These are phyloP conservation scores for Solanum piurae DNA, from an alignment of 257 asterid species.

Conservation along the genomic window DNA sequence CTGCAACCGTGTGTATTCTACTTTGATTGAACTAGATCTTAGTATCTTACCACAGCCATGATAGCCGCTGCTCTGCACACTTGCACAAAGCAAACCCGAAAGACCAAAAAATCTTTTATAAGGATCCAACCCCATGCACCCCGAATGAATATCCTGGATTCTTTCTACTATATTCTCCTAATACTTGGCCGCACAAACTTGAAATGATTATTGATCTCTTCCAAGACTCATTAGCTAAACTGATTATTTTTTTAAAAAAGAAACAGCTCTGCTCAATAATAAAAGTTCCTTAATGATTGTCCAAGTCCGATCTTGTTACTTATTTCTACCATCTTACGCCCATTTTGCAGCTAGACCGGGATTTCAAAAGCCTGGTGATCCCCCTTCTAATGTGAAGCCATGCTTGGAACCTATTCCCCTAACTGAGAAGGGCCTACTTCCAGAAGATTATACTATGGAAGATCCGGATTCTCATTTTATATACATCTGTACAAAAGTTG, in stretches of 20 bases:
- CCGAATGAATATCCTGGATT: not conserved
- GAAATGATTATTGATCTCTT: not conserved
- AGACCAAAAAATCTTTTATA: not conserved
- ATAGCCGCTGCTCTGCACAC: not conserved
- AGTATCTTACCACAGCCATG: not conserved
- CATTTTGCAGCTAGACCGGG: conserved; percentile 86
- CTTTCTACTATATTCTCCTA: not conserved
- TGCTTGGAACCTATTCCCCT: conserved; percentile 56
- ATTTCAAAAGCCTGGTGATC: conserved; percentile 48
- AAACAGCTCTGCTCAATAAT: not conserved
- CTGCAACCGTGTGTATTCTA: not conserved
- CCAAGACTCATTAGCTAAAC: not conserved
- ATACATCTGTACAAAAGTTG: conserved; percentile 59
- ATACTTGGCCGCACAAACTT: not conserved
- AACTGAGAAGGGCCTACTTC: conserved; percentile 73
- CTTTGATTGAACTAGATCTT: not conserved
- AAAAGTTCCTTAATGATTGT: not conserved
- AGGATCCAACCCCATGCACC: not conserved
- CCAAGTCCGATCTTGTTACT: not conserved
- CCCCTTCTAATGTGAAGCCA: conserved; percentile 25
- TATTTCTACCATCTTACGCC: not conserved
- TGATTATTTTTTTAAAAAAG: not conserved
- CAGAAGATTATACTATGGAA: conserved; percentile 57
- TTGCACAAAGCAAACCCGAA: not conserved
- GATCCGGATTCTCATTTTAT: conserved; percentile 96